phyloP scores from a whole-genome alignment of 495 filamentous ascomycete genomes.

The Penicillium coprophilum region DNA sequence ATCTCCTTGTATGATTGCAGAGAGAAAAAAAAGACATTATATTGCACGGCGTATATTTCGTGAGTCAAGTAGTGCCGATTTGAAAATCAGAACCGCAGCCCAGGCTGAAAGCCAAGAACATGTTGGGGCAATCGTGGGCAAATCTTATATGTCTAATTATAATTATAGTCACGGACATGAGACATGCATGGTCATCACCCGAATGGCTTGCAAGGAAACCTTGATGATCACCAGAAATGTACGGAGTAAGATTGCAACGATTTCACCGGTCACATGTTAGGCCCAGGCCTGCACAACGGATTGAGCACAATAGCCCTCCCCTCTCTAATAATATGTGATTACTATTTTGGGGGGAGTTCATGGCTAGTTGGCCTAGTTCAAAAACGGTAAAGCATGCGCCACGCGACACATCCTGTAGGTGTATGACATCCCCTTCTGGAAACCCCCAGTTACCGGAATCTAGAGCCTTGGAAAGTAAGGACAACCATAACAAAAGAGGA shows the following conservation, averaged over 20 bases:
- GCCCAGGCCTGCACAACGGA: not conserved
- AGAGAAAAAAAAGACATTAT: constrained; percentile 15
- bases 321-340: not conserved
- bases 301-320: not conserved
- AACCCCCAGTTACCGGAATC: too few relatives aligned
- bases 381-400: not conserved
- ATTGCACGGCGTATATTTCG: not conserved
- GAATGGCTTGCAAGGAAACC: not conserved
- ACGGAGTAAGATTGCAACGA: constrained; percentile 19
- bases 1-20: constrained; percentile 23
- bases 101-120: not conserved
- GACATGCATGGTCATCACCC: not conserved
- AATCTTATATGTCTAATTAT: not conserved
- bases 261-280: constrained; percentile 19
- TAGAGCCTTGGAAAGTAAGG: not conserved
- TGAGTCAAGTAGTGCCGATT: not conserved
- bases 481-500: not conserved
- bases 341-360: not conserved
- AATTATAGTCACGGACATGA: not conserved
- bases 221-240: constrained; percentile 16
- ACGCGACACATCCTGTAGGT: constrained; percentile 13
- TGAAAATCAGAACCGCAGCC: not conserved
- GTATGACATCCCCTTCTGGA: not conserved
- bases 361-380: not conserved
- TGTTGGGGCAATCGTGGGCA: not conserved